Conservation (phyloP, 2,329 filamentous ascomycete species). For the Cladosporium oxysporum region DNA sequence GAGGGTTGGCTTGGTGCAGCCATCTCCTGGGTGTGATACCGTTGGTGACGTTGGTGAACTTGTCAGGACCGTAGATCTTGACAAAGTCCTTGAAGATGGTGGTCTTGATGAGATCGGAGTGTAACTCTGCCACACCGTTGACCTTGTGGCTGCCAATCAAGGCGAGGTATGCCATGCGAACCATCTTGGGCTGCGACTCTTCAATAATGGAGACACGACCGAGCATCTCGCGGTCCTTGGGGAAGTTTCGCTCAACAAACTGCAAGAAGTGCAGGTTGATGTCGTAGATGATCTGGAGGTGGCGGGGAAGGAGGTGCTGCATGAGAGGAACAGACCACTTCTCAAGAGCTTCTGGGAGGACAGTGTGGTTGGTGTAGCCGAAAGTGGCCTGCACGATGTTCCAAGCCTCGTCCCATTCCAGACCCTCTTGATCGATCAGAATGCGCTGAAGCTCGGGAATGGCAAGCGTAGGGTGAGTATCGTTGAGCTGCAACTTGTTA, state of each 20-base stretch:
- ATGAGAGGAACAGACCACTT: slow-evolving; percentile 96
- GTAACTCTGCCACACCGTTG: slow-evolving; percentile 95
- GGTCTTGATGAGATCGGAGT: slow-evolving; percentile 96
- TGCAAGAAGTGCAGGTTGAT: slow-evolving; percentile 96
- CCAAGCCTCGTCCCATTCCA: slow-evolving; percentile 95
- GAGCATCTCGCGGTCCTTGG: slow-evolving; percentile 84
- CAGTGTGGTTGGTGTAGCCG: slow-evolving; percentile 98
- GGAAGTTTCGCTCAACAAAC: slow-evolving; percentile 84
- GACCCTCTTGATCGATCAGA: slow-evolving; percentile 81
- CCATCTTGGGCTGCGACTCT: slow-evolving; percentile 95
- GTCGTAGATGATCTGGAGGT: slow-evolving; percentile 96
- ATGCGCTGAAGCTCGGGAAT: slow-evolving; percentile 96
- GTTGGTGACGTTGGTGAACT: slow-evolving; percentile 98
- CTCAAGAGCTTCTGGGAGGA: slow-evolving; percentile 93
- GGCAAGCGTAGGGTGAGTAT: slow-evolving; percentile 94
- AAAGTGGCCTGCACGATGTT: slow-evolving; percentile 67
- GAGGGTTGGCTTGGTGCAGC: slow-evolving; percentile 96
- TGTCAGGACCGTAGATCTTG: slow-evolving; percentile 88
- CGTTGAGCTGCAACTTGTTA: slow-evolving; percentile 63
- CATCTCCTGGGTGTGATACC: slow-evolving; percentile 94
- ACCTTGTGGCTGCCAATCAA: slow-evolving; percentile 99
- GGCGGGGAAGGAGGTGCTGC: slow-evolving; percentile 88
- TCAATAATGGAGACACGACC: slow-evolving; percentile 93
- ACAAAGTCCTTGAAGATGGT: slow-evolving; percentile 99
- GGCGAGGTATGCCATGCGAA: slow-evolving; percentile 93